These are phyloP conservation scores for Arthonia radiata DNA, from an alignment of 495 filamentous ascomycete genomes.

Conservation along the genomic window DNA sequence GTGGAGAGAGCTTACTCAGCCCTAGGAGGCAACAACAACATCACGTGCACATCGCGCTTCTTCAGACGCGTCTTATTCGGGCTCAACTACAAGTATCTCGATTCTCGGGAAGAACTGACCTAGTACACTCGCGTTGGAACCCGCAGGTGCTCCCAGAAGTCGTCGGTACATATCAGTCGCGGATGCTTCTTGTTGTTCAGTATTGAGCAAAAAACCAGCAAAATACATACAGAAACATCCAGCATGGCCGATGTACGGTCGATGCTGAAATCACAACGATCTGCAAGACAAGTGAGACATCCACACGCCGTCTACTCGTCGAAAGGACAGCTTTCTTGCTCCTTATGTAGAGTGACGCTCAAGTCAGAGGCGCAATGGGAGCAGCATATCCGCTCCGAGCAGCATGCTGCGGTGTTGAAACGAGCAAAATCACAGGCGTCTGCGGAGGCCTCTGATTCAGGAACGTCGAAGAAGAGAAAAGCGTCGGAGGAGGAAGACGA, in stretches of 20 bases:
- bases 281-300: constrained; percentile 45
- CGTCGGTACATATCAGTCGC: no score
- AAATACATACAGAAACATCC: no score
- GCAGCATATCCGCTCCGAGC: constrained; percentile 22
- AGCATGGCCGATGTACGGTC: constrained; percentile 80
- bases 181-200: no score
- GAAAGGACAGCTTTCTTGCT: constrained; percentile 32
- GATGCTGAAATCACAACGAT: constrained; percentile 59
- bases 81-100: no score
- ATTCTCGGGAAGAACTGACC: no score
- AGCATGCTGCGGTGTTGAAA: constrained; percentile 17
- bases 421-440: neutral
- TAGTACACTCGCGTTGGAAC: no score
- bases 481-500: constrained; percentile 23
- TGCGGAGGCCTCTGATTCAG: constrained; percentile 10
- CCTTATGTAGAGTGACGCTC: constrained; percentile 29
- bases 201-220: no score
- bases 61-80: no score
- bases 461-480: constrained; percentile 31
- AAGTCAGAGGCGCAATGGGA: constrained; percentile 39
- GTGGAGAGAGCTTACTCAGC: no score
- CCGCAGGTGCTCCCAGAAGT: no score
- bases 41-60: no score
- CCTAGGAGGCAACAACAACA: no score
- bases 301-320: constrained; percentile 35